Conservation (phyloP, 352 stramenopile genomes). For the Pythium folliculosum region DNA sequence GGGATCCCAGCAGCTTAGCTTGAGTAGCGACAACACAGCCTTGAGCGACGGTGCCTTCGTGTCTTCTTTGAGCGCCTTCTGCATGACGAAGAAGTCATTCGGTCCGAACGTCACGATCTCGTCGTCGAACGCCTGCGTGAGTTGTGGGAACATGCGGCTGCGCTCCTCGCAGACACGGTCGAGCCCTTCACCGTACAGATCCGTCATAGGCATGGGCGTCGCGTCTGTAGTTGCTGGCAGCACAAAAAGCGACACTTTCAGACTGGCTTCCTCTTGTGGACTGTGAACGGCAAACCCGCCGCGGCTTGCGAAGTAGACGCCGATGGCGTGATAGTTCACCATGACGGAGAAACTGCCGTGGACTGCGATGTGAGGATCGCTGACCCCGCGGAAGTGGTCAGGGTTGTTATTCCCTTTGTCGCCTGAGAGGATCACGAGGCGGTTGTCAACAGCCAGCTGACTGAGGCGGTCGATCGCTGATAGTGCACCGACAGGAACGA, state of each 20-base stretch:
- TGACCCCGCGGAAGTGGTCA: slow-evolving; percentile 90
- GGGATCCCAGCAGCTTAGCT: slow-evolving; percentile 91
- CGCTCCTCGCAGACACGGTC: slow-evolving; percentile 65
- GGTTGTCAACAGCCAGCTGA: slow-evolving; percentile 29
- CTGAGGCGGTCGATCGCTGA: slow-evolving; percentile 37
- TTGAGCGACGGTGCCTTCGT: slow-evolving; percentile 79
- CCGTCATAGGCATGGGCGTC: slow-evolving; percentile 29
- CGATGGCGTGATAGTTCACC: slow-evolving; percentile 96
- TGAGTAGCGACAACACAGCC: slow-evolving; percentile 88
- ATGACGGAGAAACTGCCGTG: slow-evolving; percentile 96
- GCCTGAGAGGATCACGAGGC: slow-evolving; percentile 86
- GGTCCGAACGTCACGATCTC: slow-evolving; percentile 90
- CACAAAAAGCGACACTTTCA: slow-evolving; percentile 91
- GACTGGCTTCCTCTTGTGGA: slow-evolving; percentile 90
- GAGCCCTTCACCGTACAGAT: slow-evolving; percentile 54
- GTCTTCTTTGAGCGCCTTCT: slow-evolving; percentile 88
- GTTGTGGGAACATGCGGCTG: slow-evolving; percentile 61
- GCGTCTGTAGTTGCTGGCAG: slow-evolving; percentile 37
- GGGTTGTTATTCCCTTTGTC: slow-evolving; percentile 95
- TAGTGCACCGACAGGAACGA: slow-evolving; percentile 91
- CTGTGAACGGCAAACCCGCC: slow-evolving; percentile 93
- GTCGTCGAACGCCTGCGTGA: slow-evolving; percentile 81
- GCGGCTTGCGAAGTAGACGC: slow-evolving; percentile 88
- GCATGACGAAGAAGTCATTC: slow-evolving; percentile 96
- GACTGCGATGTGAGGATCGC: slow-evolving; percentile 94